phyloP scores from a whole-genome alignment of 805 yeast genomes.

The Candida anglica region DNA sequence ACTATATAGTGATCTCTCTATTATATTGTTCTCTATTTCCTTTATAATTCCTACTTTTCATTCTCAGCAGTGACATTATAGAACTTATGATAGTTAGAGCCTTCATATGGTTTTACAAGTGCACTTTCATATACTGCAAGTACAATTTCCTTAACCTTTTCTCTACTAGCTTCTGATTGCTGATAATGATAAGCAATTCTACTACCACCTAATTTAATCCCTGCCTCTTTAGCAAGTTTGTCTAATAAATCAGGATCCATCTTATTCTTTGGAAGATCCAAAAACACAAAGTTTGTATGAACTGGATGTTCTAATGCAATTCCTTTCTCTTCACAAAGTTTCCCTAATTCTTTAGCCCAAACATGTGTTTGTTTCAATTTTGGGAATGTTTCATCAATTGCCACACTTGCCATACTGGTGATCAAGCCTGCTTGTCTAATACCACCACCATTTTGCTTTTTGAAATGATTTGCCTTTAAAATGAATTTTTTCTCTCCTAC shows the following conservation, averaged over 20 bases:
- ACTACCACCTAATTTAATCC: conserved; percentile 64
- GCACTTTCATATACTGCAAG: conserved; percentile 56
- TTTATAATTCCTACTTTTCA: not conserved
- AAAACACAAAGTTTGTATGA: conserved; percentile 78
- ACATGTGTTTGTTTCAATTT: conserved; percentile 48
- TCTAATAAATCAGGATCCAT: conserved; percentile 56
- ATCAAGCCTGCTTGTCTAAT: conserved; percentile 84
- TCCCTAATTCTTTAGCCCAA: conserved; percentile 50
- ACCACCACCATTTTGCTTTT: conserved; percentile 93
- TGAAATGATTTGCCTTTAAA: conserved; percentile 74
- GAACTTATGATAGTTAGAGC: conserved; percentile 5
- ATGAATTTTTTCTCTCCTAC: conserved; percentile 64
- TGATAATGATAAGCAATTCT: conserved; percentile 77
- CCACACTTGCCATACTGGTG: conserved; percentile 74
- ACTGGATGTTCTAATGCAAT: conserved; percentile 68
- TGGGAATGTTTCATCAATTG: conserved; percentile 69
- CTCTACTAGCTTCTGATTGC: conserved; percentile 25
- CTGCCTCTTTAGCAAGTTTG: conserved; percentile 53
- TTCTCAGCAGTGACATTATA: conserved; percentile 2
- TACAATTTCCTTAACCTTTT: conserved; percentile 45
- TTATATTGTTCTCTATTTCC: not conserved
- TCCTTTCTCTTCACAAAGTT: conserved; percentile 49
- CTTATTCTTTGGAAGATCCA: conserved; percentile 51
- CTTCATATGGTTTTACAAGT: conserved; percentile 42
- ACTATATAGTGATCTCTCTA: not conserved